Base-by-base conservation (phyloP, 495 filamentous ascomycete species). In the Saxophila tyrrhenica region DNA sequence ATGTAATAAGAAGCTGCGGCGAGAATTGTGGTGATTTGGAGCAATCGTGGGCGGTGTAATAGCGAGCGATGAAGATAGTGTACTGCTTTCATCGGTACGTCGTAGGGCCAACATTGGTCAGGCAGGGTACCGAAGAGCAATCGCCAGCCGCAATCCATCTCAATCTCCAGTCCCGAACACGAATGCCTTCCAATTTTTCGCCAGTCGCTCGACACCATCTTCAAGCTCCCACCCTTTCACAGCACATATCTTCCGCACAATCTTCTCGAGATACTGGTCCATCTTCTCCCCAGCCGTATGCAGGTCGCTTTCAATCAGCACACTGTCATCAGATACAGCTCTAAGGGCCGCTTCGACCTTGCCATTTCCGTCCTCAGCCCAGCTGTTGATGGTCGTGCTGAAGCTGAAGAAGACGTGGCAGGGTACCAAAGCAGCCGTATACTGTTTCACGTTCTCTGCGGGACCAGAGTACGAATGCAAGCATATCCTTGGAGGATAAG, bases 381-480 rank as follows among this genome's bases (percentile, higher is more conserved):
- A 80, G 15, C 48, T 21, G 64, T 97, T 97, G 57, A 97, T 84
- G 2, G 79, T 79, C 1, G 74, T 77, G 0, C 89, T 95, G 62
- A 97, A 96, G 0, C 89, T 95, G 62, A 92, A 91, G 64, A 80
- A 98, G 9, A 96, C 74, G 35, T 82, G 75, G 2, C 81, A 81
- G 0, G 94, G 90, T 20, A 92, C 79, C 0, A 80, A 75, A 1
- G 79, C 81, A 58, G 84, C 72, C 55, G 89, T 67, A 57, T 94
- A 96, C 65, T 91, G 88, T 45, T 76, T 85, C 25, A 95, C 62
- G 23, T 79, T 76, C 39, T 92, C 82, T 20, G 78, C 68, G n/a
- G 85, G 77, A 0, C 89, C 94, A 29, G 86, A 89, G 65, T 87
- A 98, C 0, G 89, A 95, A 68, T 98, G 92, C 61, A 98, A 75